A percentile compares a stretch with the other conserved stretches of the same genome.
These are phyloP conservation scores for Begonia masoniana DNA, from an alignment of 306 rosid genomes.

Conservation along the genomic window DNA sequence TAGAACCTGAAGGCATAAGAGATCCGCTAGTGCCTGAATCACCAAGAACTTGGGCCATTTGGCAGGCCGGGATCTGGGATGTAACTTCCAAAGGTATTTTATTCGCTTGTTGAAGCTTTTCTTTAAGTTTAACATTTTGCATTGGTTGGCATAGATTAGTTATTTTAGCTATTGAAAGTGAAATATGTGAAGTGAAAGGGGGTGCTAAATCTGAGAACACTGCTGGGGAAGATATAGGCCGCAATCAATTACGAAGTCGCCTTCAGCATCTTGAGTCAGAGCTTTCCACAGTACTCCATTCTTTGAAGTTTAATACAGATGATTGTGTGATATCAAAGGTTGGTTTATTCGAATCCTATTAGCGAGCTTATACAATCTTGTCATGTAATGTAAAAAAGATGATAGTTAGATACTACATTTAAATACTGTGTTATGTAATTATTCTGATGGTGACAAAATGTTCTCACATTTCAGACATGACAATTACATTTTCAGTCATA, in stretches of 20 bases:
- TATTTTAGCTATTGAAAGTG: constrained; percentile 47
- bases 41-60: constrained; percentile 62
- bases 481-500: too few species aligned
- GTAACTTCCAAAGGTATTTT: constrained; percentile 51
- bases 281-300: constrained; percentile 42
- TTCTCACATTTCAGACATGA: too few species aligned
- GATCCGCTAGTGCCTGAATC: constrained; percentile 30
- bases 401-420: too few species aligned
- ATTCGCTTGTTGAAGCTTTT: constrained; percentile 1
- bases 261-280: constrained; percentile 51
- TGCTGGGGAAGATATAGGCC: constrained; percentile 14
- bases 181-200: constrained; percentile 14
- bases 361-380: neutral
- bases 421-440: too few species aligned
- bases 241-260: constrained; percentile 29
- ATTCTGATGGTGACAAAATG: too few species aligned
- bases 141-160: constrained; percentile 12
- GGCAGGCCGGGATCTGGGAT: constrained; percentile 38
- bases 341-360: neutral
- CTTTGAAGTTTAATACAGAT: constrained; percentile 33
- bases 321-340: constrained; percentile 23
- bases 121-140: constrained; percentile 3
- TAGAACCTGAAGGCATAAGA: constrained; percentile 18
- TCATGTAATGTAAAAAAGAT: neutral
- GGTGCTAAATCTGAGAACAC: constrained; percentile 18